These are phyloP conservation scores for Diaporthe citrichinensis DNA, from an alignment of 2,329 filamentous ascomycete species.

Conservation along the genomic window DNA sequence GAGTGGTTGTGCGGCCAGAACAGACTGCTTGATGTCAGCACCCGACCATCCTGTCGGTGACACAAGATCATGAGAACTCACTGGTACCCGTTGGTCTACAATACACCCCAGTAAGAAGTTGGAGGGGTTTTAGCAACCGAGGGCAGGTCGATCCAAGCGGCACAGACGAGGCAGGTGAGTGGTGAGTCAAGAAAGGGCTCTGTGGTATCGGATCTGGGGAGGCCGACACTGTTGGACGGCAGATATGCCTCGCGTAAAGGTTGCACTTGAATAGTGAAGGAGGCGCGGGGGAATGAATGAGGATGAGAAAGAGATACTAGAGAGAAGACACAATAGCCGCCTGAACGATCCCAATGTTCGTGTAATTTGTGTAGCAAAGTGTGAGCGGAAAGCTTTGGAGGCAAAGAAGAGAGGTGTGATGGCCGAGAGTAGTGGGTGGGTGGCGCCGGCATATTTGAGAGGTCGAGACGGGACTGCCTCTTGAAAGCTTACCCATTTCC, in stretches of 20 bases:
- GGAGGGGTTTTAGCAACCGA: not conserved
- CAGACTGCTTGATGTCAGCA: conserved; percentile 8
- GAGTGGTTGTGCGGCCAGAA: not conserved
- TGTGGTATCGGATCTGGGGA: not conserved
- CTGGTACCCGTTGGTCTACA: not conserved
- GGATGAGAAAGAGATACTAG: not conserved
- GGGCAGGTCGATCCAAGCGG: not conserved
- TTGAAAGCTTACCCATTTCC: not conserved
- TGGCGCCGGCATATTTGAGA: conserved; percentile 4
- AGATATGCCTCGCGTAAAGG: not conserved
- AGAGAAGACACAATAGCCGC: not conserved
- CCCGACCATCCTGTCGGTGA: not conserved
- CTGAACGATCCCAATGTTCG: not conserved
- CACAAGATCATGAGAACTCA: not conserved
- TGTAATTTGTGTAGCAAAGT: not conserved
- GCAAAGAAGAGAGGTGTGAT: not conserved
- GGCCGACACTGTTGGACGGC: not conserved
- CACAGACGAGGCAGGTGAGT: not conserved
- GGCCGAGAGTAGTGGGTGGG: not conserved
- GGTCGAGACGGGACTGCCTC: not conserved
- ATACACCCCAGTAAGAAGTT: not conserved
- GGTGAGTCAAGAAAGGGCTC: not conserved
- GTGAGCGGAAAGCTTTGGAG: not conserved
- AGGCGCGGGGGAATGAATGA: too few species aligned
- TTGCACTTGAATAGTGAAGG: not conserved